These are phyloP conservation scores for Rosa rugosa DNA, from an alignment of 306 rosid species.

Conservation along the genomic window DNA sequence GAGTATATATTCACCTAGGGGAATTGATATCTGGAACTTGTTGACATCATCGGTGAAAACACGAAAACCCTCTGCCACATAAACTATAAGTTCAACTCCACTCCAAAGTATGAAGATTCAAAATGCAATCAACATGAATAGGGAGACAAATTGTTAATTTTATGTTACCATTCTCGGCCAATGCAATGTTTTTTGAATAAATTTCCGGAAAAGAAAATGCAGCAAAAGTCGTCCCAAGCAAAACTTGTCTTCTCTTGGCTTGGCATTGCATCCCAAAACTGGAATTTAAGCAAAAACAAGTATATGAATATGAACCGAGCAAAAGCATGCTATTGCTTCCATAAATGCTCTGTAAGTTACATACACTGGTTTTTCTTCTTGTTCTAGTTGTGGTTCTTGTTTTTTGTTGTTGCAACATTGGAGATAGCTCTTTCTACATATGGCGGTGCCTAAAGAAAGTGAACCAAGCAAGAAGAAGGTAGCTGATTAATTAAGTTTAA, in stretches of 20 bases:
- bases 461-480: background rate
- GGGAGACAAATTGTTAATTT: background rate
- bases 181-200: slow-evolving; percentile 27
- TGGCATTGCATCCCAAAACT: slow-evolving; percentile 15
- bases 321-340: background rate
- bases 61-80: slow-evolving; percentile 55
- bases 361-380: slow-evolving; percentile 8
- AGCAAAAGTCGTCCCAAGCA: slow-evolving; percentile 38
- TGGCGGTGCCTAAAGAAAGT: slow-evolving; percentile 12
- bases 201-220: slow-evolving; percentile 38
- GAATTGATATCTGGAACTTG: slow-evolving; percentile 76
- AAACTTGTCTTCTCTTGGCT: slow-evolving; percentile 54
- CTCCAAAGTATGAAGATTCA: background rate
- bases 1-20: slow-evolving; percentile 51
- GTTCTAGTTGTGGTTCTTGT: background rate
- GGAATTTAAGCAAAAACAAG: background rate
- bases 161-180: slow-evolving; percentile 30
- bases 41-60: slow-evolving; percentile 63
- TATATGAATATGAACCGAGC: background rate
- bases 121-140: background rate
- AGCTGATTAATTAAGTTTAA: background rate
- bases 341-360: background rate
- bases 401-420: slow-evolving; percentile 2
- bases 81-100: slow-evolving; percentile 6
- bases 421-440: background rate